Percentiles rank a stretch among this genome's conserved stretches.
Conservation (phyloP, 2,329 filamentous ascomycete genomes). For the Colletotrichum caudatum region DNA sequence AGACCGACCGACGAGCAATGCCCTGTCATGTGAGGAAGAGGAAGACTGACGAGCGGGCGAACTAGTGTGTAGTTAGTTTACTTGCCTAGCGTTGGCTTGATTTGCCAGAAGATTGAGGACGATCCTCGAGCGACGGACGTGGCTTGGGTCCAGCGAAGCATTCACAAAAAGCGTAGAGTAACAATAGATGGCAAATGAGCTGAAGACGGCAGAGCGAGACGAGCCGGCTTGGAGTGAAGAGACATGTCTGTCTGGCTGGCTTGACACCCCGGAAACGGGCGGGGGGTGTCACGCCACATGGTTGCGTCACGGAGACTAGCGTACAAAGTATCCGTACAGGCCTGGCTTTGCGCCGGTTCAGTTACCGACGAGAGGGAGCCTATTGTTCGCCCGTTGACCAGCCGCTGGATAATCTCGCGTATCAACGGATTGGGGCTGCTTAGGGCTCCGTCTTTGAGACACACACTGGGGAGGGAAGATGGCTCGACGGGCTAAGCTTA, state of each 20-base stretch:
- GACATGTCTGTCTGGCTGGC: background rate
- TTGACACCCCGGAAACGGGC: background rate
- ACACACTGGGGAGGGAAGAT: background rate
- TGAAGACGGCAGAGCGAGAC: background rate
- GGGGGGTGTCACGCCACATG: background rate
- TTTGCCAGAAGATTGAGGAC: background rate
- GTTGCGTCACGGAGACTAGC: background rate
- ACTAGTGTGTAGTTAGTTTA: background rate
- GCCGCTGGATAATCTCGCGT: background rate
- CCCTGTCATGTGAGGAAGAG: background rate
- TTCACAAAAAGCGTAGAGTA: background rate
- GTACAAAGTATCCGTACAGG: background rate
- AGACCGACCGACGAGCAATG: background rate
- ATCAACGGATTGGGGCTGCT: background rate
- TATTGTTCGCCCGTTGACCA: background rate
- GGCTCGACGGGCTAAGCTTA: background rate
- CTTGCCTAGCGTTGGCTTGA: background rate
- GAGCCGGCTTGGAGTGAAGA: background rate
- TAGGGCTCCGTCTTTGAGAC: too few species aligned
- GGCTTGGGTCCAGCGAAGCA: background rate
- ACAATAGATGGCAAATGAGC: background rate
- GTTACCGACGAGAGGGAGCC: background rate
- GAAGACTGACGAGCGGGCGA: background rate
- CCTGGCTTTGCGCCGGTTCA: background rate
- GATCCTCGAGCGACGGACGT: background rate